Evolutionary conservation across 2,329 filamentous ascomycete genomes (phyloP).

Genomic region (Harringtonia aguacate): DNA sequence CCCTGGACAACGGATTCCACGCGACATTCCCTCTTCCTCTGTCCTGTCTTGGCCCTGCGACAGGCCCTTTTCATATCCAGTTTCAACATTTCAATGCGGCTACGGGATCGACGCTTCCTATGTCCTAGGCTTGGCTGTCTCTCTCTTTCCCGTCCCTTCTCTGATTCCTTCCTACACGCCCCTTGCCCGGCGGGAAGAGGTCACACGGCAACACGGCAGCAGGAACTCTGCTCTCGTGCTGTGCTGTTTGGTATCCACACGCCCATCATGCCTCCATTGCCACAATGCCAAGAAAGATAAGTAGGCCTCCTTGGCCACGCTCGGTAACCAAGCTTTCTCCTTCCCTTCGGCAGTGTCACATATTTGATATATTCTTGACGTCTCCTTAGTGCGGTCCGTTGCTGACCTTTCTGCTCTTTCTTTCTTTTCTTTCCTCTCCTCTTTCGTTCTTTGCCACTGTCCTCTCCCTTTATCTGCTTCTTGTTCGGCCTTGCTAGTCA

Average conservation of each 20-base stretch:
- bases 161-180: not conserved
- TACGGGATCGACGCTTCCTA: slow-evolving; percentile 18
- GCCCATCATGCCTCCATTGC: not conserved
- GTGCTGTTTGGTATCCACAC: not conserved
- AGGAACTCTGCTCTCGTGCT: not conserved
- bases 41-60: slow-evolving; percentile 14
- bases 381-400: slow-evolving; percentile 6
- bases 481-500: slow-evolving; percentile 16
- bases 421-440: slow-evolving; percentile 7
- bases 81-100: slow-evolving; percentile 19
- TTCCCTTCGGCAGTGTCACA: slow-evolving; percentile 1
- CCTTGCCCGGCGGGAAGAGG: too few species aligned
- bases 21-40: not conserved
- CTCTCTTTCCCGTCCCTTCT: not conserved
- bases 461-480: slow-evolving; percentile 9
- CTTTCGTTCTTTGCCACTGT: slow-evolving; percentile 8
- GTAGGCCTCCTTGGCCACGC: slow-evolving; percentile 7
- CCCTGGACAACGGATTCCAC: too few species aligned
- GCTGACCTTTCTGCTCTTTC: slow-evolving; percentile 3
- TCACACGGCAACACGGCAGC: too few species aligned
- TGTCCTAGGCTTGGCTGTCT: slow-evolving; percentile 3
- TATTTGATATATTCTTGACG: slow-evolving; percentile 9
- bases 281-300: slow-evolving; percentile 15
- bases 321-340: slow-evolving; percentile 5
- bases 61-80: slow-evolving; percentile 15